Base-by-base conservation (phyloP, 176 grass and related monocot genomes). In the Bothriochloa decipiens region DNA sequence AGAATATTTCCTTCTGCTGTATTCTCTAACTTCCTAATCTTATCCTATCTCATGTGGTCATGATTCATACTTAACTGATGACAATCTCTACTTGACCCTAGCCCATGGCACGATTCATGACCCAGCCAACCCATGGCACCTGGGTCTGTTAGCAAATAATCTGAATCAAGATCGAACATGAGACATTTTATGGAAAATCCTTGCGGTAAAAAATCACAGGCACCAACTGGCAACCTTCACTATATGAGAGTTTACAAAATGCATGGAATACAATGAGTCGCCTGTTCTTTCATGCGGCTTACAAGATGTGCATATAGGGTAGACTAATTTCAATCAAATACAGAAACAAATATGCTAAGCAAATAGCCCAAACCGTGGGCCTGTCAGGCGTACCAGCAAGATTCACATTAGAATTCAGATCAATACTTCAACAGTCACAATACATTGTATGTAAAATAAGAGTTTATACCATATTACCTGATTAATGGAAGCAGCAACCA, bases 401-500 rank as follows among this genome's bases (percentile, higher is more conserved):
- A n/a, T n/a, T n/a, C n/a, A n/a, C n/a, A n/a, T n/a, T n/a, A n/a
- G n/a, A n/a, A n/a, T n/a, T 26, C n/a, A 11, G n/a, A 26, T 12
- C n/a, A n/a, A 25, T 61, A 61, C 3, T 61, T 10, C 58, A 61
- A 61, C 22, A 61, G 10, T 26, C 58, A 26, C 9, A 61, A 26
- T 61, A 64, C 15, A 41, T 49, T n/a, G 22, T 39, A 32, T 33
- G 16, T 87, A 74, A 69, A 82, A 63, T 71, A 28, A 41, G 37
- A 69, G 49, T 66, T 79, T 79, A 53, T 53, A 76, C 72, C 22
- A 93, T 79, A 77, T 83, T 27, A 93, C 96, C 89, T 98, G 96
- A 81, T 95, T 98, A 87, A 92, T 86, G 68, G 91, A 95, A 88
- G 96, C 93, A 80, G 96, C 93, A 75, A 98, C 72, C n/a, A 98